phyloP scores from a whole-genome alignment of 768 basidiomycete species.

The Paxillus involutus region DNA sequence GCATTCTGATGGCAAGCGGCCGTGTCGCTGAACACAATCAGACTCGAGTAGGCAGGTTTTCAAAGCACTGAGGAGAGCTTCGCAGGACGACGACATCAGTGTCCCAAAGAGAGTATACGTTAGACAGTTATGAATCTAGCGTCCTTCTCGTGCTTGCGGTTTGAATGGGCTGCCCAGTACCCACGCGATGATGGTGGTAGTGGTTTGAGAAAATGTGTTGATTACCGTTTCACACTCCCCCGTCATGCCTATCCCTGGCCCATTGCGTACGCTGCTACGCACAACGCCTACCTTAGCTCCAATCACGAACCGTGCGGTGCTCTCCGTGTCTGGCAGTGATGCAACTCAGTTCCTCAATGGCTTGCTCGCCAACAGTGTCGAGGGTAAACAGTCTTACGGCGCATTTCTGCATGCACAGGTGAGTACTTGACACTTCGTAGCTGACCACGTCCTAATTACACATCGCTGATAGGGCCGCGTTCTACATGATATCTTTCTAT shows the following conservation, averaged over 20 bases:
- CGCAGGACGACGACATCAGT: slow-evolving; percentile 80
- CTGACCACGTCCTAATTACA: slow-evolving; percentile 6
- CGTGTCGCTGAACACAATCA: slow-evolving; percentile 83
- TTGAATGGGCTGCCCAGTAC: background rate
- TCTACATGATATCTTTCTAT: slow-evolving; percentile 86
- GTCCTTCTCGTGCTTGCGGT: background rate
- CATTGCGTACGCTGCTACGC: slow-evolving; percentile 45
- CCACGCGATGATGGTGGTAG: background rate
- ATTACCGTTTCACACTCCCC: slow-evolving; percentile 9
- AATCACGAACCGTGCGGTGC: slow-evolving; percentile 61
- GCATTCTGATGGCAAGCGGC: slow-evolving; percentile 82
- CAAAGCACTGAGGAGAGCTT: slow-evolving; percentile 71
- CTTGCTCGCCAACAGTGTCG: slow-evolving; percentile 55
- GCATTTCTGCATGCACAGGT: slow-evolving; percentile 82
- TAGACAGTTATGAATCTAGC: background rate
- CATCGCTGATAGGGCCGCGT: slow-evolving; percentile 68
- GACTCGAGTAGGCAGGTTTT: slow-evolving; percentile 83
- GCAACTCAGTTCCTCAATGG: slow-evolving; percentile 83
- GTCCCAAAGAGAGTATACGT: background rate
- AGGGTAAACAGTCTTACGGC: slow-evolving; percentile 57
- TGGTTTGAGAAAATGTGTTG: slow-evolving; percentile 1
- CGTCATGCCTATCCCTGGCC: slow-evolving; percentile 34
- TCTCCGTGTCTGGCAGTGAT: slow-evolving; percentile 81
- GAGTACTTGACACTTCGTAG: slow-evolving; percentile 18
- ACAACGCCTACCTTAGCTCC: slow-evolving; percentile 56